Base-by-base conservation (phyloP, 2,329 filamentous ascomycete genomes). In the Sarocladium oryzae region DNA sequence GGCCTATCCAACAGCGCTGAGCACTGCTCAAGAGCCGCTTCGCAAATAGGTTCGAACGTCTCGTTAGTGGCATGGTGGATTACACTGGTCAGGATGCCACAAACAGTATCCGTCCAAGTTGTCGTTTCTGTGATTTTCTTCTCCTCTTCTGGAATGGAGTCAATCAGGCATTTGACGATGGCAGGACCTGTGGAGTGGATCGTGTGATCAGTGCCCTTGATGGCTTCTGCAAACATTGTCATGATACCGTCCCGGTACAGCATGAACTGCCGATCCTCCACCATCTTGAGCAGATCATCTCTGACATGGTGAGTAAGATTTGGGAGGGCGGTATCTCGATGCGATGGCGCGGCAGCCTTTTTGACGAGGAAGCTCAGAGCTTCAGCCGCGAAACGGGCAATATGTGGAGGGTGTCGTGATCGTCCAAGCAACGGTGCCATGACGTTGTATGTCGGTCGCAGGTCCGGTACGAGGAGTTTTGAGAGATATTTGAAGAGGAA, bases 401-500 rank as follows among this genome's bases (percentile, higher is more conserved):
- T 89, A 66, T 96, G 91, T 15, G 84, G 81, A 57, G 92, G 93
- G 57, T 92, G 89, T 52, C 82, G 82, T 52, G 84, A 77, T 66
- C 87, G 91, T 56, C 92, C 93, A 26, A 99, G 79, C 50, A 97
- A 77, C 2, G 90, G 86, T 1, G 87, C 80, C 73, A 99, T 82
- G 50, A 93, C 81, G 61, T 89, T 81, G 63, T 89, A 91, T 2
- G 95, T 85, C 43, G 92, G 89, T 55, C 88, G 78, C 56, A 99
- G 70, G 63, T 99, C 88, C 3, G 89, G 86, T 0, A 93, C 87
- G 20, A 99, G 70, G 1, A 97, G 78, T 56, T 89, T 84, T 2
- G 90, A 95, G 4, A 99, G 79, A 63, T 97, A 97, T 65, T 99
- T 99, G 79, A 99, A 96, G 36, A 97, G 76, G 76, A 95, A 99